Base-by-base conservation (phyloP, 768 basidiomycete species). In the Sporobolomyces roseus region DNA sequence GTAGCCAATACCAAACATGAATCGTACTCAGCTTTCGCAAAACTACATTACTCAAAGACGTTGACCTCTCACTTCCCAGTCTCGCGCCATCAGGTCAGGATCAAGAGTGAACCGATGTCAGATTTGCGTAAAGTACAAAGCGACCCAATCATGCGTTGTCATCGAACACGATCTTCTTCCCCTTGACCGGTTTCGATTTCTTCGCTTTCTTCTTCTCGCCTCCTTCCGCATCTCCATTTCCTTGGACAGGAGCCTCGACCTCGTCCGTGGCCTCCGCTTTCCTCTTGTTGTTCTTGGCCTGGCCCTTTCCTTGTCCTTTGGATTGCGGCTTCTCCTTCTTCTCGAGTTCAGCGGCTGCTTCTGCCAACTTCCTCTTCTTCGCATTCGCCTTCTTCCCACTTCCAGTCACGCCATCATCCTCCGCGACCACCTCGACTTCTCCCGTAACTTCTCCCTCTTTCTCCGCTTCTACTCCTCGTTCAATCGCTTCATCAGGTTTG, bases 141-240 rank as follows among this genome's bases (percentile, higher is more conserved):
- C 45, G 12, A 46, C 45, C 21, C 27, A 29, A 10, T 27, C 23
- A 46, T 19, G 27, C 58, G 32, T 46, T 17, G 32, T 60, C 58
- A 2, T n/a, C 58, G 30, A 60, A 60, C 1, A 60, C 58, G 16
- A 33, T 60, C 58, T 60, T 60, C 45, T 60, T 60, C 30, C 58
- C 58, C 19, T 60, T 60, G 45, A 60, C 32, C 4, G 58, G 29
- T 48, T 60, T 60, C 19, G 58, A 60, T 32, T 60, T 60, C 33
- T 60, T 60, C n/a, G 56, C 56, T 43, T 60, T 60, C 58, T 60
- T 60, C 58, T 60, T 58, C 58, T 29, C 41, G 2, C 35, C 29
- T 3, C 32, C 43, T 30, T 51, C 48, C 4, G 10, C 48, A 14
- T 49, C 53, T 27, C 21, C 29, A 48, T 13, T 35, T 17, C 27